These are phyloP conservation scores for Phytophthora agathidicida DNA, from an alignment of 352 stramenopile species.

Conservation along the genomic window DNA sequence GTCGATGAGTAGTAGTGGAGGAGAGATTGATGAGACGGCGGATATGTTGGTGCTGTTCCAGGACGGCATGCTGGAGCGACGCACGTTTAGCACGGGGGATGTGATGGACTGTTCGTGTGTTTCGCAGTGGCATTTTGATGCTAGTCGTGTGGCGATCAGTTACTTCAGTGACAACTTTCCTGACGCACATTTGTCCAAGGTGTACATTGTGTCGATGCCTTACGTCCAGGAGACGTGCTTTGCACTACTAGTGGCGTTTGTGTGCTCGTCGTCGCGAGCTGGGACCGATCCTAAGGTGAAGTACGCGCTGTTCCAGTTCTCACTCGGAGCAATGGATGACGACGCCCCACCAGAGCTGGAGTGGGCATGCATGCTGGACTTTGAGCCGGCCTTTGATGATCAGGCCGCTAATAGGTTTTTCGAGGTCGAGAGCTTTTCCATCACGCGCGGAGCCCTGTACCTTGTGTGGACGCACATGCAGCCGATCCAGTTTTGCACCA, in stretches of 20 bases:
- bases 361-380: constrained; percentile 73
- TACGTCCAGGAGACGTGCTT: constrained; percentile 69
- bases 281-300: constrained; percentile 50
- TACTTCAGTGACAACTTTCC: constrained; percentile 81
- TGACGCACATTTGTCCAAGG: constrained; percentile 60
- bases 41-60: constrained; percentile 77
- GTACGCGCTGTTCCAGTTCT: constrained; percentile 79
- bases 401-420: constrained; percentile 45
- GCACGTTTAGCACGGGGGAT: constrained; percentile 70
- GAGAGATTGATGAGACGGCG: constrained; percentile 41
- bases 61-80: constrained; percentile 68
- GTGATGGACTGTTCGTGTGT: constrained; percentile 66
- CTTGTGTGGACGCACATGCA: constrained; percentile 67
- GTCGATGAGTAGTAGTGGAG: constrained; percentile 22
- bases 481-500: constrained; percentile 68
- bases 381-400: constrained; percentile 65
- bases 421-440: constrained; percentile 60
- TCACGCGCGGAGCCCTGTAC: constrained; percentile 70
- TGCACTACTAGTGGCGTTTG: constrained; percentile 66
- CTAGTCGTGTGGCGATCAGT: constrained; percentile 57
- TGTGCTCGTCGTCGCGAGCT: constrained; percentile 57
- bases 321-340: constrained; percentile 35
- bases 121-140: constrained; percentile 67
- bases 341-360: constrained; percentile 44
- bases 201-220: constrained; percentile 69